Evolutionary conservation across 1,284 basidiomycete species (phyloP), one percentile per base, ranked within the genome.

Genomic region (Cerrena zonata): DNA sequence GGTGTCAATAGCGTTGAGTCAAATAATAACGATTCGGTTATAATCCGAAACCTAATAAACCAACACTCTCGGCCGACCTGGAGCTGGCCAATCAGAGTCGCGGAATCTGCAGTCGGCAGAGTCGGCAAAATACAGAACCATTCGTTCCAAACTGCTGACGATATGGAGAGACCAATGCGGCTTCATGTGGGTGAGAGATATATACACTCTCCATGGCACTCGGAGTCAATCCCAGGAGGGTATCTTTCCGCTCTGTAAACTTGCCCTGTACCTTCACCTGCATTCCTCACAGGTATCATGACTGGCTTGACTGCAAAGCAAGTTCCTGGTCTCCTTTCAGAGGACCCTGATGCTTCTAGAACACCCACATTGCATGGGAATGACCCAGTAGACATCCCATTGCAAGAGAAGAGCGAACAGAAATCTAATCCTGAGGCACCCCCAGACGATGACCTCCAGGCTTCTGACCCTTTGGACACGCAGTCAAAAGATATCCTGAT

Each of bases 401-500:
- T 53, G 47, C 23, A 47, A 24, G 48, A 53, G 22, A 53, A 50
- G 39, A 39, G 41, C 4, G 15, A 15, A n/a, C 25, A 26, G 25
- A 22, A 53, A 23, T 40, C 52, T 2, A 45, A 53, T 40, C 48
- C 52, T 24, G 45, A 53, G 23, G 49, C 48, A 24, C 5, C 15
- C 10, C 23, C 45, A 26, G 52, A 53, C 24, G 24, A 19, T 4
- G 27, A 19, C 30, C 44, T 40, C 2, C 23, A 18, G 23, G 12
- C 34, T 21, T 24, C 25, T 25, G 13, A 36, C 13, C 30, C n/a
- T 19, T 12, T 27, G 7, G 25, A 22, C 24, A 42, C 27, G 34
- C 30, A 25, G 21, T 22, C 45, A 19, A 38, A 50, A 7, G 43
- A 52, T 26, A 49, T 50, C 25, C 25, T 75, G 23, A 59, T 74